These are phyloP conservation scores for Piedraia hortae DNA, from an alignment of 2,329 filamentous ascomycete species.

Conservation along the genomic window DNA sequence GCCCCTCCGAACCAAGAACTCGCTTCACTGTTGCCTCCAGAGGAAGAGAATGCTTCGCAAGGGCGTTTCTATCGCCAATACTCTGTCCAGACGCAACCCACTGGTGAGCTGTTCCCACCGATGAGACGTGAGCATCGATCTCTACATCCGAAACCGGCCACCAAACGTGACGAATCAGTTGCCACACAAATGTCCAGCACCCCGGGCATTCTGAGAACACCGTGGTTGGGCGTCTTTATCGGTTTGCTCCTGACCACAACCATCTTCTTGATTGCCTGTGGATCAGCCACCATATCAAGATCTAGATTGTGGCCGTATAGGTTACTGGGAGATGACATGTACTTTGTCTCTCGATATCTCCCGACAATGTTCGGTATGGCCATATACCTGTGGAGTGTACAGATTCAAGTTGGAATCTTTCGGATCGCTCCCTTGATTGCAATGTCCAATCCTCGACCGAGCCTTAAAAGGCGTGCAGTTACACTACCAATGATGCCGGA, in stretches of 20 bases:
- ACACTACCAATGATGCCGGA: conserved; percentile 33
- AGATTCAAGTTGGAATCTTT: conserved; percentile 44
- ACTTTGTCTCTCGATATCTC: conserved; percentile 67
- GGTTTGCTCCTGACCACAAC: conserved; percentile 41
- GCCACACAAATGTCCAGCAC: conserved; percentile 31
- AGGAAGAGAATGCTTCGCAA: too few relatives aligned
- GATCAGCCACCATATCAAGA: conserved; percentile 35
- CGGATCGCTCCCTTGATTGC: conserved; percentile 51
- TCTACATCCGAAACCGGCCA: too few relatives aligned
- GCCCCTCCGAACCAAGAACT: too few relatives aligned
- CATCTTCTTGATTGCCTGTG: conserved; percentile 42
- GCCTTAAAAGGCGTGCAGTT: conserved; percentile 33
- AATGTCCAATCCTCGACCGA: conserved; percentile 36
- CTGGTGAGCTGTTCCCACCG: too few relatives aligned
- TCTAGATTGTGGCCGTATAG: conserved; percentile 40
- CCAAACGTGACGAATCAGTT: too few relatives aligned
- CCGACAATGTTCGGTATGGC: conserved; percentile 49
- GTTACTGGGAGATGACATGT: conserved; percentile 41
- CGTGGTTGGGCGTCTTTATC: conserved; percentile 33
- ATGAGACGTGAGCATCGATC: too few relatives aligned
- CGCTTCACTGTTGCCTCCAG: too few relatives aligned
- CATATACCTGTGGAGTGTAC: conserved; percentile 50
- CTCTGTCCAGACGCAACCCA: too few relatives aligned
- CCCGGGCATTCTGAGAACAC: conserved; percentile 40
- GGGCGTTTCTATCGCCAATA: too few relatives aligned